phyloP scores from a whole-genome alignment of 441 rosid genomes.

The Flueggea neowawraea region DNA sequence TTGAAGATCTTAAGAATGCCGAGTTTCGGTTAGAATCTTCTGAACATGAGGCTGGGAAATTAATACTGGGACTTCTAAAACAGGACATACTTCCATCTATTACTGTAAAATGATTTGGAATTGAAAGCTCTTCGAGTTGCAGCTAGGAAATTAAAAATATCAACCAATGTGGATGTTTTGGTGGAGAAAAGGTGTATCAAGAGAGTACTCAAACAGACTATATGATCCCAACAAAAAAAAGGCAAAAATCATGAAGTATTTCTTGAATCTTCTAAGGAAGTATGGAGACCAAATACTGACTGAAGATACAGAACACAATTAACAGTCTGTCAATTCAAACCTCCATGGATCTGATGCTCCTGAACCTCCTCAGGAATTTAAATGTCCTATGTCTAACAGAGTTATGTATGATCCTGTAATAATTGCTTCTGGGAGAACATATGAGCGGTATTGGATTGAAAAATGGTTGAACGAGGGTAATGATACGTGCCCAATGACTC shows the following conservation, averaged over 20 bases:
- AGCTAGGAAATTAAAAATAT: slow-evolving; percentile 32
- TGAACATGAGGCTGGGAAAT: slow-evolving; percentile 39
- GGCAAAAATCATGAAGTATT: slow-evolving; percentile 23
- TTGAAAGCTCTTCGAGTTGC: slow-evolving; percentile 27
- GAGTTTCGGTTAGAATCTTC: slow-evolving; percentile 27
- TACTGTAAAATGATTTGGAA: slow-evolving; percentile 24
- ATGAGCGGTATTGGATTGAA: slow-evolving; percentile 44
- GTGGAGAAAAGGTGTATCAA: slow-evolving; percentile 35
- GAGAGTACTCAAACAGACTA: slow-evolving; percentile 21
- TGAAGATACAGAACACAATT: not conserved
- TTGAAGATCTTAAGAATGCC: slow-evolving; percentile 28
- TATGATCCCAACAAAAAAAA: slow-evolving; percentile 10
- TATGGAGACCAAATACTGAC: slow-evolving; percentile 15
- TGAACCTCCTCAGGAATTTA: slow-evolving; percentile 33
- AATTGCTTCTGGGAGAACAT: slow-evolving; percentile 46
- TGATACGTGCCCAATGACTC: slow-evolving; percentile 28
- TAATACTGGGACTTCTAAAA: slow-evolving; percentile 19
- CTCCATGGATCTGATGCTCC: slow-evolving; percentile 3
- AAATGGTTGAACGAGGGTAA: slow-evolving; percentile 41
- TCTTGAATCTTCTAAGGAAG: slow-evolving; percentile 36
- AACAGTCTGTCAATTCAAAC: no score
- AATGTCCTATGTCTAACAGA: slow-evolving; percentile 40
- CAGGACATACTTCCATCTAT: slow-evolving; percentile 19
- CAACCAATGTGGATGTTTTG: slow-evolving; percentile 23
- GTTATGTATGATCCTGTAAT: slow-evolving; percentile 48